Evolutionary conservation across 2,329 filamentous ascomycete species (phyloP).

Genomic region (Amylocarpus encephaloides): DNA sequence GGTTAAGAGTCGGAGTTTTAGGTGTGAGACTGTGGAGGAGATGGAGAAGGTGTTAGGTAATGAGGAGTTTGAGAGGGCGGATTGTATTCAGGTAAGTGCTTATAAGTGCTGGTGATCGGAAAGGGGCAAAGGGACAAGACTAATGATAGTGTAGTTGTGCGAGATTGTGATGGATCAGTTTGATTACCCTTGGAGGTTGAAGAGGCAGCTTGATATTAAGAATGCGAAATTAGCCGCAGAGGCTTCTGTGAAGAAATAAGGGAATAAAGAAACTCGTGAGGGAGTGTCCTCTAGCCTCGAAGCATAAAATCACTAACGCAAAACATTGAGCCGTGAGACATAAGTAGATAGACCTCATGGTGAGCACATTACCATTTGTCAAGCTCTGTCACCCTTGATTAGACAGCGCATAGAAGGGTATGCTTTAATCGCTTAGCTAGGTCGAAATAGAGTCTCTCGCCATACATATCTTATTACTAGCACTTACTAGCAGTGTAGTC

Average conservation of each 20-base stretch:
- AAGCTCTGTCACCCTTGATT: no score
- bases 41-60: conserved; percentile 36
- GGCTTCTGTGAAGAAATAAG: not conserved
- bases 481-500: no score
- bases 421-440: no score
- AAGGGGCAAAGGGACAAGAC: no score
- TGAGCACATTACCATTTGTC: no score
- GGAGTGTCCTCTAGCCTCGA: not conserved
- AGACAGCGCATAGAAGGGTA: no score
- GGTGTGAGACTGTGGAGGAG: conserved; percentile 41
- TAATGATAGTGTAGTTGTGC: conserved; percentile 5
- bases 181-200: conserved; percentile 16
- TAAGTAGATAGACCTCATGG: no score
- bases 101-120: no score
- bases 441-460: no score
- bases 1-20: conserved; percentile 26
- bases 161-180: conserved; percentile 15
- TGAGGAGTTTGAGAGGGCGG: conserved; percentile 27
- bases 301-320: not conserved
- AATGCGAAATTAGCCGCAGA: conserved; percentile 3
- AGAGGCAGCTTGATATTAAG: conserved; percentile 1
- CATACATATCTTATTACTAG: no score
- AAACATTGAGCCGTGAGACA: no score
- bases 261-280: no score
- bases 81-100: conserved; percentile 17